These are phyloP conservation scores for Cyberlindnera amylophila DNA, from an alignment of 805 yeast genomes.

Conservation along the genomic window DNA sequence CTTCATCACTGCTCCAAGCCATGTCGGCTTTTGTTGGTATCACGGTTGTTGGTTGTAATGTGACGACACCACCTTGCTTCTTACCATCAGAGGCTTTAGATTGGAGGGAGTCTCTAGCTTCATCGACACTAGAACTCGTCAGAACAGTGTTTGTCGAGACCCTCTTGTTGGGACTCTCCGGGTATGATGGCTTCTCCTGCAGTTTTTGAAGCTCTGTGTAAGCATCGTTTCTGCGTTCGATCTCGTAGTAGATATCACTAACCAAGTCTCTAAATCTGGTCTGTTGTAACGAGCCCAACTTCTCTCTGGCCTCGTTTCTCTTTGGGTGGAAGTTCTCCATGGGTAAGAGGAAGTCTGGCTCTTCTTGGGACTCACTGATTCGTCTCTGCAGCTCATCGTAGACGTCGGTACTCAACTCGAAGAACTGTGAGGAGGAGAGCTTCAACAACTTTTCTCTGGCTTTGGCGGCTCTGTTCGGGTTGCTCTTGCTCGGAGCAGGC, in stretches of 20 bases:
- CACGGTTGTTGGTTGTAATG: slow-evolving; percentile 61
- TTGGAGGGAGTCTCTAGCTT: slow-evolving; percentile 3
- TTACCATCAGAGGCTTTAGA: slow-evolving; percentile 7
- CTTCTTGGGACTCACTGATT: slow-evolving; percentile 51
- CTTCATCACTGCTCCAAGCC: slow-evolving; percentile 88
- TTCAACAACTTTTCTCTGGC: slow-evolving; percentile 84
- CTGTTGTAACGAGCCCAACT: slow-evolving; percentile 78
- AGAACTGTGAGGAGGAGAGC: slow-evolving; percentile 76
- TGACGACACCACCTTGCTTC: slow-evolving; percentile 28
- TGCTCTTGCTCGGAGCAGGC: slow-evolving; percentile 22
- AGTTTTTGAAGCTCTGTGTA: slow-evolving; percentile 34
- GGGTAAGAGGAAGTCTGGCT: slow-evolving; percentile 65
- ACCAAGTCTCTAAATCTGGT: slow-evolving; percentile 85
- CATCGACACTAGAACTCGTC: slow-evolving; percentile 1
- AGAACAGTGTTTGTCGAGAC: slow-evolving; percentile 6
- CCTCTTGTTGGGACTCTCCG: slow-evolving; percentile 1
- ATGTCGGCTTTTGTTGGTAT: slow-evolving; percentile 83
- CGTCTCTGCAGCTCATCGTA: slow-evolving; percentile 89
- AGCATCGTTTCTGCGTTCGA: slow-evolving; percentile 57
- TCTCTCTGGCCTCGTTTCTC: slow-evolving; percentile 92
- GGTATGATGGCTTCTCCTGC: neutral
- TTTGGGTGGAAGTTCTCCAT: slow-evolving; percentile 80
- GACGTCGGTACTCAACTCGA: slow-evolving; percentile 90
- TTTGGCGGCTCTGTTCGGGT: slow-evolving; percentile 57
- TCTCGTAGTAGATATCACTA: slow-evolving; percentile 83